These are phyloP conservation scores for Actinidia polygama DNA, from an alignment of 179 eudicot species.

Conservation along the genomic window DNA sequence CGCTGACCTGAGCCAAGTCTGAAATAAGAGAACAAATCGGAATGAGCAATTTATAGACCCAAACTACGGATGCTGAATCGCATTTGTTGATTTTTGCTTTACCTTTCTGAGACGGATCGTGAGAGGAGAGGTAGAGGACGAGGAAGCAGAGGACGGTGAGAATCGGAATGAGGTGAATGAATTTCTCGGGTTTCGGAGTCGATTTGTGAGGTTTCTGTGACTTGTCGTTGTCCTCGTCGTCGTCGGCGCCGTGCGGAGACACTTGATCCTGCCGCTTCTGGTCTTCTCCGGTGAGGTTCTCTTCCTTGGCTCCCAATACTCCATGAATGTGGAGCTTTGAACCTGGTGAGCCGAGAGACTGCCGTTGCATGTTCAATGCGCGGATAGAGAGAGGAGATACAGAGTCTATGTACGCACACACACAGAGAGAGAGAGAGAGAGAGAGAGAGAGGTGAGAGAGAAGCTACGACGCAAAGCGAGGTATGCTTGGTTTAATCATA, in stretches of 20 bases:
- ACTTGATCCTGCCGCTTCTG: constrained; percentile 34
- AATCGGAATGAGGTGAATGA: constrained; percentile 72
- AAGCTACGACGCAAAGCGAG: too few relatives aligned
- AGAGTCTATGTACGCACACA: too few relatives aligned
- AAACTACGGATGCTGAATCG: not conserved
- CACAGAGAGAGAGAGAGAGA: constrained; percentile 31
- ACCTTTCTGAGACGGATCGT: constrained; percentile 78
- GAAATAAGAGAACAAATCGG: constrained; percentile 8
- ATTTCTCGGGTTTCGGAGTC: constrained; percentile 42
- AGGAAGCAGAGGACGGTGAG: constrained; percentile 68
- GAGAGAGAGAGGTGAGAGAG: constrained; percentile 26
- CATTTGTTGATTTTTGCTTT: not conserved
- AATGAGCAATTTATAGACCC: not conserved
- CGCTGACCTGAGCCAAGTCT: constrained; percentile 60
- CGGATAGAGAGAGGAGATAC: constrained; percentile 13
- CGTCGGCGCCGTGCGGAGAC: constrained; percentile 26
- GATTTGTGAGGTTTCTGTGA: constrained; percentile 50
- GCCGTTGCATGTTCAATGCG: constrained; percentile 65
- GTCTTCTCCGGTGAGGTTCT: constrained; percentile 30
- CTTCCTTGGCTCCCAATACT: constrained; percentile 16
- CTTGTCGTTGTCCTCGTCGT: constrained; percentile 48
- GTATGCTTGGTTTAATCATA: too few relatives aligned
- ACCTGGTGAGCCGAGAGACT: constrained; percentile 80
- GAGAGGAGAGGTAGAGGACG: constrained; percentile 74
- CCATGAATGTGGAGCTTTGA: constrained; percentile 44